Conservation (phyloP, 2,329 filamentous ascomycete genomes). For the Penicillium sclerotiorum region DNA sequence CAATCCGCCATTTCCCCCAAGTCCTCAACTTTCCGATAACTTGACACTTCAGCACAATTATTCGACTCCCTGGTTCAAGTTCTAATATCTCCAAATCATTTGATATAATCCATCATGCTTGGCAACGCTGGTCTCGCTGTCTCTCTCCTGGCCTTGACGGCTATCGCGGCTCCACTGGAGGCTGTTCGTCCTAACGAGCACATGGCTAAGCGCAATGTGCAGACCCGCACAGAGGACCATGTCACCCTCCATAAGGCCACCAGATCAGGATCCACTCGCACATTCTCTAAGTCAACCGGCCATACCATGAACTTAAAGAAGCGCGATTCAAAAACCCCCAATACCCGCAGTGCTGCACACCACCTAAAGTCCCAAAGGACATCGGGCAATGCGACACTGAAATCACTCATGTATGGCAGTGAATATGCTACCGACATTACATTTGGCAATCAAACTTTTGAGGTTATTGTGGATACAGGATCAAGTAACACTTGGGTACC, state of each 20-base stretch:
- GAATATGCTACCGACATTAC: conserved; percentile 20
- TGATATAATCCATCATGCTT: conserved; percentile 2
- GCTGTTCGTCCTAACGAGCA: neutral
- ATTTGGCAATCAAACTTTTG: conserved; percentile 35
- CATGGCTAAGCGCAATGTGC: neutral
- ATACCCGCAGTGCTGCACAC: conserved; percentile 9
- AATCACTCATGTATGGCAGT: conserved; percentile 8
- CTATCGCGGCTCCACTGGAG: neutral
- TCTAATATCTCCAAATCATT: too few relatives aligned
- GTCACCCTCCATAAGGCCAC: conserved; percentile 1
- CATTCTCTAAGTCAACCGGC: neutral
- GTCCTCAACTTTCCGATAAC: too few relatives aligned
- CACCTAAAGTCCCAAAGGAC: neutral
- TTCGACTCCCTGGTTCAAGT: too few relatives aligned
- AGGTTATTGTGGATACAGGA: conserved; percentile 51
- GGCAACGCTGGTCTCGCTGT: neutral
- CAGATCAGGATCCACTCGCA: neutral
- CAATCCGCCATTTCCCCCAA: too few relatives aligned
- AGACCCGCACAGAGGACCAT: conserved; percentile 1
- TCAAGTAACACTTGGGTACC: conserved; percentile 53
- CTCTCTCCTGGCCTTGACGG: conserved; percentile 5
- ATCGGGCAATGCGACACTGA: neutral
- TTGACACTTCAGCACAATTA: too few relatives aligned
- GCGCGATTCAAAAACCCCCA: neutral
- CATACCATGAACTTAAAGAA: conserved; percentile 6